Evolutionary conservation across 2,329 filamentous ascomycete genomes (phyloP), one percentile per base, ranked within the genome.

Genomic region (Ambrosiella cleistominuta): DNA sequence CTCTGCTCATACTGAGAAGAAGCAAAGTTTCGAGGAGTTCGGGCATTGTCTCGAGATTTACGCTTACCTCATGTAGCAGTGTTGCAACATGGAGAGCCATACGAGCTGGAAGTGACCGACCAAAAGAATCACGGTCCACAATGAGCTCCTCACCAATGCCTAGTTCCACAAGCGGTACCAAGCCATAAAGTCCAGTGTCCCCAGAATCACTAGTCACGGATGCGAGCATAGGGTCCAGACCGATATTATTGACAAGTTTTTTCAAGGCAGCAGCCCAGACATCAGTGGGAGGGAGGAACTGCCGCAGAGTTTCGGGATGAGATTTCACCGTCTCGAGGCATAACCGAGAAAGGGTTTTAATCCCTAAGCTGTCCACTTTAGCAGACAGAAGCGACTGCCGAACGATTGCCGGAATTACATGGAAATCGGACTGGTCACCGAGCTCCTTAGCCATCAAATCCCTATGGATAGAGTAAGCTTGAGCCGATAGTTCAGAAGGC

Each of bases 71-170:
- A 37, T 53, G 27, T 7, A 50, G 12, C 12, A 60, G 17, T 9
- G n/a, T 12, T 11, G n/a, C 27, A 5, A 54, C 13, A 19, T 57
- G 95, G 54, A 84, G 74, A 0, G 84, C 81, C 72, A 94, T 86
- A 58, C 91, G 78, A 12, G 87, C 79, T 0, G 88, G 81, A 57
- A 86, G 74, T 1, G 88, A 88, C 38, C 82, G 79, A 0, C 86
- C 86, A 62, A 79, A 78, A 3, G 76, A 72, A 66, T 95, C 89
- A 49, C 83, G 75, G 38, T 71, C 66, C 13, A 77, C 62, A 0
- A 84, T 74, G 1, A 95, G 70, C 62, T 85, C 81, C 6, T 86
- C 78, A 0, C 80, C 80, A 2, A 87, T 88, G 0, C 80, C 81
- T 6, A 95, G 72, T 15, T 44, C 38, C 0, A 85, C 74, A 2